A percentile compares a stretch with the other conserved stretches of the same genome.
These are phyloP conservation scores for Fusarium multiceps DNA, from an alignment of 2,329 filamentous ascomycete species.

Conservation along the genomic window DNA sequence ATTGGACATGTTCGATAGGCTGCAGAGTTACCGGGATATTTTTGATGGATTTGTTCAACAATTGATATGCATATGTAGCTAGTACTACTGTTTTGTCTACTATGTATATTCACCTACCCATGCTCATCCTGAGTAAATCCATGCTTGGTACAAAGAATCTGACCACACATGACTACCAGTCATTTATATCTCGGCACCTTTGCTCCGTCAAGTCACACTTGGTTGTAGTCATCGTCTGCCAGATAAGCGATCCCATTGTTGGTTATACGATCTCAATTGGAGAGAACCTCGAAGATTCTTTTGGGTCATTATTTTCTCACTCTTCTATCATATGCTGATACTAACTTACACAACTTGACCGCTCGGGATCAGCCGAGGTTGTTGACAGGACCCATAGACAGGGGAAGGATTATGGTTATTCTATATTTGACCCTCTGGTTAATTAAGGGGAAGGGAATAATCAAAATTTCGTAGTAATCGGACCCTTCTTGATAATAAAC, in stretches of 20 bases:
- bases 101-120: neutral
- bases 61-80: neutral
- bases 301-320: neutral
- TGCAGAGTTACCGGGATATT: conserved; percentile 3
- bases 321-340: neutral
- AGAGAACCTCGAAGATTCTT: neutral
- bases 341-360: conserved; percentile 9
- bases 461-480: neutral
- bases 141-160: conserved; percentile 5
- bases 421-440: neutral
- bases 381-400: neutral
- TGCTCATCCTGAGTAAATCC: neutral
- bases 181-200: conserved; percentile 6
- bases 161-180: neutral
- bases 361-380: conserved; percentile 15
- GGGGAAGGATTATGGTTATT: conserved; percentile 3
- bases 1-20: conserved; percentile 17
- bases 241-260: neutral
- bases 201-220: neutral
- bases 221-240: neutral
- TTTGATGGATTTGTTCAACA: conserved; percentile 15
- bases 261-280: neutral
- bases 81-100: neutral
- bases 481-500: neutral
- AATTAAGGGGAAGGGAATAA: neutral